Evolutionary conservation across 257 asterid species (phyloP), one percentile per base, ranked within the genome.

Genomic region (Misopates orontium): DNA sequence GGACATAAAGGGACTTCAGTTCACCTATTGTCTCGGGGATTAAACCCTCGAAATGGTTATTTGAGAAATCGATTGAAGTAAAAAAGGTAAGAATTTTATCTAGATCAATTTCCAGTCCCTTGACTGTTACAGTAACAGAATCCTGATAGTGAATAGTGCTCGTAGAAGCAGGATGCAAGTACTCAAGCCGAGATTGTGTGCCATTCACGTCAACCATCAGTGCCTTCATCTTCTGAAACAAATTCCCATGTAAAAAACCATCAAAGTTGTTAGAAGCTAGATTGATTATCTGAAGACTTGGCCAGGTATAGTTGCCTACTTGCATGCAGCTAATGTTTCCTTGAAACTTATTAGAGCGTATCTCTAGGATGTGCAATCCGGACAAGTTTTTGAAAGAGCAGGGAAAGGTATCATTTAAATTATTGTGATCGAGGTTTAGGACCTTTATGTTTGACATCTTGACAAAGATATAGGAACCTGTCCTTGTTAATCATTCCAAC

Each of bases 81-180:
- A 62, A 69, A 23, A 75, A 47, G 16, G 58, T 81, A 9, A 78
- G 82, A 25, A 87, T 83, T 56, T 85, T 85, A 31, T 14, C 70
- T 42, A 85, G 71, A 45, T 80, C 66, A 22, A 63, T 4, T 8
- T 64, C 82, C 13, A 2, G 8, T 1, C 89, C 84, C 81, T 83
- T 81, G 63, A 72, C 54, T 32, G 52, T 78, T 11, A 80, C 69
- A 17, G 70, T 11, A n/a, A n/a, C n/a, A n/a, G n/a, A n/a, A n/a
- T n/a, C n/a, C n/a, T n/a, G n/a, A n/a, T n/a, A n/a, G n/a, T n/a
- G n/a, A n/a, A n/a, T n/a, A n/a, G n/a, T n/a, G n/a, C n/a, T n/a
- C n/a, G n/a, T n/a, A n/a, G n/a, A n/a, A n/a, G n/a, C n/a, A n/a
- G n/a, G n/a, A n/a, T n/a, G n/a, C n/a, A n/a, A n/a, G n/a, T n/a